phyloP scores from a whole-genome alignment of 2,329 filamentous ascomycete genomes.

The Penicillium digitatum region DNA sequence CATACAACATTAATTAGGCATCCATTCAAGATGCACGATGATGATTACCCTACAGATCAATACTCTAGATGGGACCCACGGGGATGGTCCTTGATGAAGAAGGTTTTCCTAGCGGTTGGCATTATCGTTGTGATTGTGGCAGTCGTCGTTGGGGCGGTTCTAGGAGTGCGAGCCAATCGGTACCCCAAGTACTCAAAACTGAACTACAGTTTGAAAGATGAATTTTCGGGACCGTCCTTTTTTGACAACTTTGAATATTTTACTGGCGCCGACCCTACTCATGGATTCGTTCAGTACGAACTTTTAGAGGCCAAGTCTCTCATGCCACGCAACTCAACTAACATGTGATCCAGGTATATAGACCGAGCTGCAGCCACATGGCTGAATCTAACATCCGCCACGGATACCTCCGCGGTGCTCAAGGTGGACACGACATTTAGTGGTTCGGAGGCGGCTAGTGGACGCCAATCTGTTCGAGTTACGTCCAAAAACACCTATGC shows the following conservation, averaged over 20 bases:
- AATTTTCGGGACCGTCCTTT: slow-evolving; percentile 38
- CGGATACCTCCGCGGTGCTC: slow-evolving; percentile 51
- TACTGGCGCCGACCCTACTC: slow-evolving; percentile 38
- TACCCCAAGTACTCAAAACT: slow-evolving; percentile 35
- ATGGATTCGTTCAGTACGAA: slow-evolving; percentile 45
- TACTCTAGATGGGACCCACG: slow-evolving; percentile 9
- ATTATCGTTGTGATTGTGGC: slow-evolving; percentile 36
- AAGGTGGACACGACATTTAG: slow-evolving; percentile 53
- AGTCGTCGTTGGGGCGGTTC: slow-evolving; percentile 45
- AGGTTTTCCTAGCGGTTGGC: not conserved
- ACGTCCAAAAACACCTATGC: slow-evolving; percentile 59
- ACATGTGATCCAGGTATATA: slow-evolving; percentile 35
- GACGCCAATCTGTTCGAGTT: slow-evolving; percentile 61
- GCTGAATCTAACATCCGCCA: slow-evolving; percentile 58
- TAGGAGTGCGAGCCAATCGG: slow-evolving; percentile 32
- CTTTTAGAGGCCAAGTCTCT: not conserved
- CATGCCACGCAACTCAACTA: not conserved
- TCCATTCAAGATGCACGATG: not conserved
- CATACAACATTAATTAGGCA: not conserved
- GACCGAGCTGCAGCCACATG: slow-evolving; percentile 29
- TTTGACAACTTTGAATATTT: slow-evolving; percentile 46
- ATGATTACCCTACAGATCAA: not conserved
- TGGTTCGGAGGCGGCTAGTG: slow-evolving; percentile 44
- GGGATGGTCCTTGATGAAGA: slow-evolving; percentile 7
- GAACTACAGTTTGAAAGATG: slow-evolving; percentile 38